These are phyloP conservation scores for Neonectria magnoliae DNA, from an alignment of 2,329 filamentous ascomycete genomes.

Conservation along the genomic window DNA sequence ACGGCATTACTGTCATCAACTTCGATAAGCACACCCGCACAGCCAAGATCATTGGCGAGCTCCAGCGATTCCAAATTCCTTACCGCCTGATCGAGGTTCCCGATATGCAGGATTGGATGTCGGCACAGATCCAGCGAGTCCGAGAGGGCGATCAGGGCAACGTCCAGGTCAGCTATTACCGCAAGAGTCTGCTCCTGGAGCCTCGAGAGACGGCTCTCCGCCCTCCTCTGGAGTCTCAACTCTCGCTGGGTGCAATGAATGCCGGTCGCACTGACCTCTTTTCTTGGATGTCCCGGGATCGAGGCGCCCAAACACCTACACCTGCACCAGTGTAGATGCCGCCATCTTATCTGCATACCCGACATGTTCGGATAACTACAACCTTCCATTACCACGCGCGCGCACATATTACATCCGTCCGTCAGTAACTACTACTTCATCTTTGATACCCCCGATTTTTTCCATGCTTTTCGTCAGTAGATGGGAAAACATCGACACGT, in stretches of 20 bases:
- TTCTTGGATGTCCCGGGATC: slow-evolving; percentile 62
- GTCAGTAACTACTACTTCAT: slow-evolving; percentile 47
- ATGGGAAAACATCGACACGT: slow-evolving; percentile 43
- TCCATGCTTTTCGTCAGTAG: slow-evolving; percentile 39
- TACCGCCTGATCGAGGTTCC: slow-evolving; percentile 85
- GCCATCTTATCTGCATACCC: neutral
- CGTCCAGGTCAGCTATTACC: slow-evolving; percentile 74
- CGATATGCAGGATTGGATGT: slow-evolving; percentile 94
- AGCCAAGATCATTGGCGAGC: slow-evolving; percentile 92
- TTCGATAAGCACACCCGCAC: slow-evolving; percentile 97
- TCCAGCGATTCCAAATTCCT: slow-evolving; percentile 95
- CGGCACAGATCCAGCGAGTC: slow-evolving; percentile 81
- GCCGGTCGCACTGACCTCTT: slow-evolving; percentile 56
- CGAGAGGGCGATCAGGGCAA: slow-evolving; percentile 67
- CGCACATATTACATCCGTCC: slow-evolving; percentile 43
- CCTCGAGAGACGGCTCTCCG: slow-evolving; percentile 67
- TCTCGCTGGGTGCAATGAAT: slow-evolving; percentile 41
- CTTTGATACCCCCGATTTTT: slow-evolving; percentile 51
- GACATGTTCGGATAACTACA: slow-evolving; percentile 11
- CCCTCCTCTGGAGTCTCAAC: slow-evolving; percentile 47
- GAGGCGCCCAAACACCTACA: slow-evolving; percentile 47
- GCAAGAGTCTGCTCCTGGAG: slow-evolving; percentile 85
- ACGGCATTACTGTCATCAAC: slow-evolving; percentile 85
- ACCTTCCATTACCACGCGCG: slow-evolving; percentile 28
- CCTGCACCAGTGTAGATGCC: slow-evolving; percentile 38